phyloP scores from a whole-genome alignment of 2,329 filamentous ascomycete species.

The Claviceps purpurea region DNA sequence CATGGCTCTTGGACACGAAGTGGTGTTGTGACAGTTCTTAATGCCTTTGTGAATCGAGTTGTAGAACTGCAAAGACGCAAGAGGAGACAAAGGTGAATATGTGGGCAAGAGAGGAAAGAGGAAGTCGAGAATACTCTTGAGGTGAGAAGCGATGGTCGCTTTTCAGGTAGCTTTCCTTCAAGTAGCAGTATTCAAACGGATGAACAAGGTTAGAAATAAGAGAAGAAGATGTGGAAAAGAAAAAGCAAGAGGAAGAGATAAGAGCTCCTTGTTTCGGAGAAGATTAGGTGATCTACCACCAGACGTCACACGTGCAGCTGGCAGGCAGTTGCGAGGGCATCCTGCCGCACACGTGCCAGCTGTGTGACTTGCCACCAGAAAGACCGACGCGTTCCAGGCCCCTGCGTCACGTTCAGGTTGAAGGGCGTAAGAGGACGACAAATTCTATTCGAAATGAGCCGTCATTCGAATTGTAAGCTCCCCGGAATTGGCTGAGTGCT shows the following conservation, averaged over 20 bases:
- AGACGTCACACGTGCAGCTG: not conserved
- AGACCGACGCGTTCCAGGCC: not conserved
- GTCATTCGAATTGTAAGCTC: not conserved
- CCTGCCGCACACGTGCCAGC: slow-evolving; percentile 2
- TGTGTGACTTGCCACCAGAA: slow-evolving; percentile 1
- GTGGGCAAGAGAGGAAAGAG: not conserved
- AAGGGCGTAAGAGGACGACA: no score
- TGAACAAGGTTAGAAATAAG: not conserved
- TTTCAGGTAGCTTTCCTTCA: not conserved
- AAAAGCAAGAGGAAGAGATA: slow-evolving; percentile 2
- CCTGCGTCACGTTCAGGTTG: not conserved
- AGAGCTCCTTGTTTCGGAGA: not conserved
- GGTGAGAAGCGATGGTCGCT: not conserved
- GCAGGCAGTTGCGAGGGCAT: slow-evolving; percentile 4
- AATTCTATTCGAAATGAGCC: no score
- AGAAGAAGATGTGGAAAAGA: slow-evolving; percentile 1
- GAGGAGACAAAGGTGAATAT: not conserved
- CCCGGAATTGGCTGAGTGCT: not conserved
- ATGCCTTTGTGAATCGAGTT: not conserved
- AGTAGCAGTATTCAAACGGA: not conserved
- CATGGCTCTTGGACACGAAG: slow-evolving; percentile 5
- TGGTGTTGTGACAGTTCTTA: slow-evolving; percentile 1
- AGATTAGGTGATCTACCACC: not conserved
- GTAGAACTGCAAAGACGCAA: not conserved
- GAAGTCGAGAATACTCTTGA: not conserved